Evolutionary conservation across 371 early-diverging fungal genomes (phyloP).

Genomic region (Nosema muscidifuracis): DNA sequence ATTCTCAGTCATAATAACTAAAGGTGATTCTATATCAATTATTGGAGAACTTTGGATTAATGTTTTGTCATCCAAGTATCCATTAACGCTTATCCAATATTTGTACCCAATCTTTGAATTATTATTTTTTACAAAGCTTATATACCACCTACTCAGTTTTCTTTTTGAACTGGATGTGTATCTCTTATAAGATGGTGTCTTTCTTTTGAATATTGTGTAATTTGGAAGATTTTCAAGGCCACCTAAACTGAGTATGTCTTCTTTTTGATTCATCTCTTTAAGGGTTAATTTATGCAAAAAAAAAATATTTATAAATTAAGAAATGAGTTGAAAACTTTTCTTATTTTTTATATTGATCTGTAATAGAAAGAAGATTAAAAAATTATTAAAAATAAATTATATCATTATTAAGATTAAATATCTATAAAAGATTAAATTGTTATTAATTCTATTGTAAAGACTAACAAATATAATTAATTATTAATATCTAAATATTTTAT

Average conservation of each 20-base stretch:
- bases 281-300: too few relatives aligned
- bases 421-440: too few relatives aligned
- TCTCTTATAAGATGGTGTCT: neutral
- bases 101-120: neutral
- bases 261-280: neutral
- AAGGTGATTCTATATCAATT: neutral
- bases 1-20: neutral
- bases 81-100: slow-evolving; percentile 8
- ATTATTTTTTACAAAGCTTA: neutral
- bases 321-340: too few relatives aligned
- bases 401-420: too few relatives aligned
- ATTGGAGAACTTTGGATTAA: neutral
- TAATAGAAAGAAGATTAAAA: too few relatives aligned
- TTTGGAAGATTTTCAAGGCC: neutral
- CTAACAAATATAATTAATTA: too few relatives aligned
- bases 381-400: too few relatives aligned
- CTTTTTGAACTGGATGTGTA: neutral
- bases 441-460: too few relatives aligned
- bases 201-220: slow-evolving; percentile 3
- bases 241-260: neutral
- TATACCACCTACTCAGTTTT: neutral
- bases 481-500: too few relatives aligned
- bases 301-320: too few relatives aligned
- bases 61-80: neutral
- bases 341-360: too few relatives aligned